Evolutionary conservation across 352 stramenopile genomes (phyloP).

Genomic region (Phytophthora megakarya): DNA sequence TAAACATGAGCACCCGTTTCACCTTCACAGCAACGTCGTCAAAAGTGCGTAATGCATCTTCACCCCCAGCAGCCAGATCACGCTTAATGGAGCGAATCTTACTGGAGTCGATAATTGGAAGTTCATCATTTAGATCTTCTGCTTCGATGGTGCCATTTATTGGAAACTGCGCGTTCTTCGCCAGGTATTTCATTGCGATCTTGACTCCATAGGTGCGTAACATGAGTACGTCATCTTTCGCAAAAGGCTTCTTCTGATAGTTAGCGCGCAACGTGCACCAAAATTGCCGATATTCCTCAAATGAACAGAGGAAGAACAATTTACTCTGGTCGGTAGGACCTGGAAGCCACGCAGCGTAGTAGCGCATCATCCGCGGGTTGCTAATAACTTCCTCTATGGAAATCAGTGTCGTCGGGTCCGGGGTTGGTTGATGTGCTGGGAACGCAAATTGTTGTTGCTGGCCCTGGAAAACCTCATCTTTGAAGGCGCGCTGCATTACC

Average conservation of each 20-base stretch:
- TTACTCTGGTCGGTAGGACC: conserved; percentile 69
- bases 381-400: conserved; percentile 82
- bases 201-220: conserved; percentile 86
- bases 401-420: conserved; percentile 57
- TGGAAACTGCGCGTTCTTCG: conserved; percentile 79
- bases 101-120: conserved; percentile 58
- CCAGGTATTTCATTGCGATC: conserved; percentile 86
- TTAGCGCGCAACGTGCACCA: conserved; percentile 72
- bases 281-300: conserved; percentile 78
- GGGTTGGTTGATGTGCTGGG: conserved; percentile 33
- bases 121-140: conserved; percentile 32
- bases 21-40: conserved; percentile 77
- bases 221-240: conserved; percentile 86
- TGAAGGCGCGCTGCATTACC: conserved; percentile 67
- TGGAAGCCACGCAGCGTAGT: conserved; percentile 70
- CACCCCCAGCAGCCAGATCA: conserved; percentile 73
- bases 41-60: conserved; percentile 83
- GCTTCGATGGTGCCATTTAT: conserved; percentile 45
- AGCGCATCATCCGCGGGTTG: conserved; percentile 83
- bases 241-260: conserved; percentile 68
- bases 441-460: conserved; percentile 40
- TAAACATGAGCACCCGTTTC: conserved; percentile 80
- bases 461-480: conserved; percentile 55
- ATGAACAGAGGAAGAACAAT: conserved; percentile 81
- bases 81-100: conserved; percentile 77